These are phyloP conservation scores for Vicia sativa DNA, from an alignment of 306 rosid genomes.

Conservation along the genomic window DNA sequence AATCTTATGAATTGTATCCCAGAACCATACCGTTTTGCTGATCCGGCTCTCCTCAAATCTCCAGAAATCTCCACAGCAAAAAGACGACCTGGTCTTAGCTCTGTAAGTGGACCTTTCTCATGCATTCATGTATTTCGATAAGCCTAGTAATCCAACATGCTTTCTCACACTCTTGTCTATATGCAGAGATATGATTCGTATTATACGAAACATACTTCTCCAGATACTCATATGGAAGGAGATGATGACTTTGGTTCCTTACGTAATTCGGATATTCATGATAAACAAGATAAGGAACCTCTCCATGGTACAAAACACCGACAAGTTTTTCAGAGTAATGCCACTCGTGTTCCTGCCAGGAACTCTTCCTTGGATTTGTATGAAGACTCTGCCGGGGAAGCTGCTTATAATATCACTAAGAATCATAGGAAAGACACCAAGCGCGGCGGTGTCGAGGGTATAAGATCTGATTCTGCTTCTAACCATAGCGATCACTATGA, in stretches of 20 bases:
- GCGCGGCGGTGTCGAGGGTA: constrained; percentile 57
- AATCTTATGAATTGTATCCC: constrained; percentile 49
- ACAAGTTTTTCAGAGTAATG: constrained; percentile 40
- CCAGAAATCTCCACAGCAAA: constrained; percentile 57
- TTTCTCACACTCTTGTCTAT: constrained; percentile 33
- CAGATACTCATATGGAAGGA: constrained; percentile 60
- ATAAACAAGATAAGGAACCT: constrained; percentile 61
- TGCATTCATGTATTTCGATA: constrained; percentile 32
- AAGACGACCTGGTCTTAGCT: constrained; percentile 57
- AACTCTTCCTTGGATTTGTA: constrained; percentile 66
- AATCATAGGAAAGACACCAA: constrained; percentile 53
- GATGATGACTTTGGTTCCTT: constrained; percentile 54
- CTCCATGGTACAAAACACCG: constrained; percentile 47
- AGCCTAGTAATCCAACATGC: constrained; percentile 22
- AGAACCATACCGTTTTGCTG: constrained; percentile 60
- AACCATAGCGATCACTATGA: constrained; percentile 58
- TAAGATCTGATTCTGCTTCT: constrained; percentile 57
- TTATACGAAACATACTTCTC: constrained; percentile 64
- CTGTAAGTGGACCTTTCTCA: constrained; percentile 64
- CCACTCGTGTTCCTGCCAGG: constrained; percentile 50
- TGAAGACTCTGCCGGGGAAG: constrained; percentile 62
- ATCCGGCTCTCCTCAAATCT: constrained; percentile 54
- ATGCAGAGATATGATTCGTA: constrained; percentile 65
- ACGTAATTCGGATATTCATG: constrained; percentile 60
- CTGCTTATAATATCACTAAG: constrained; percentile 52